Conservation (phyloP, 2,329 filamentous ascomycete species). For the Parasarocladium wereldwijsianum region DNA sequence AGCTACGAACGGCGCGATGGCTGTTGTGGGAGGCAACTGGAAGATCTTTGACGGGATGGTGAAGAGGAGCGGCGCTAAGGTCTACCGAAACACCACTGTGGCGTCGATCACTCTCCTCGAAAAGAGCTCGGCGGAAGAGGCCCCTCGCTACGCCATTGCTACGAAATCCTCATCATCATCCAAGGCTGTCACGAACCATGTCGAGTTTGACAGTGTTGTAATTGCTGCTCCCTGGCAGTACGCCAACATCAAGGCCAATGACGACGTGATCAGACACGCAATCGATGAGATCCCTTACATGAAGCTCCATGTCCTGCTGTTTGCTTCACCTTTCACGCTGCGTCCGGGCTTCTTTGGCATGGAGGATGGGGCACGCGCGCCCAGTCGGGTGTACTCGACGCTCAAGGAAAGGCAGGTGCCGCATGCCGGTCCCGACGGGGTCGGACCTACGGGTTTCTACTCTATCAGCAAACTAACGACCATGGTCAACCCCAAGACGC, state of each 20-base stretch:
- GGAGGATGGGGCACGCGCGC: constrained; percentile 38
- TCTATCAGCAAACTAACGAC: constrained; percentile 62
- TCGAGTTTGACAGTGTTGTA: constrained; percentile 64
- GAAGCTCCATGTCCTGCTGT: constrained; percentile 75
- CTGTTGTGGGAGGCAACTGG: constrained; percentile 81
- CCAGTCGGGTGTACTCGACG: constrained; percentile 71
- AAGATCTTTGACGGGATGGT: constrained; percentile 82
- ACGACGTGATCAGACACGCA: constrained; percentile 49
- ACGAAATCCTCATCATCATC: constrained; percentile 14
- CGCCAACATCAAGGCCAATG: constrained; percentile 49
- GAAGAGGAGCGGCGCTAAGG: constrained; percentile 40
- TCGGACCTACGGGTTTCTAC: constrained; percentile 68
- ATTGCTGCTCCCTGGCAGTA: constrained; percentile 77
- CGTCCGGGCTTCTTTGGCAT: constrained; percentile 60
- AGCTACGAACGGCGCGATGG: constrained; percentile 70
- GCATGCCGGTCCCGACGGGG: constrained; percentile 36
- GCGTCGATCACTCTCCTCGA: constrained; percentile 37
- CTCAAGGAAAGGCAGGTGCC: constrained; percentile 45
- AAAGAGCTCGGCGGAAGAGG: constrained; percentile 20
- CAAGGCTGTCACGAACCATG: constrained; percentile 15
- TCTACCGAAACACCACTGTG: constrained; percentile 56
- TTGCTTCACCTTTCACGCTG: constrained; percentile 64
- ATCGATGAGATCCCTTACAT: constrained; percentile 80
- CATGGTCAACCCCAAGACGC: constrained; percentile 44
- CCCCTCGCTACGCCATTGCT: constrained; percentile 31